These are phyloP conservation scores for Cladobotryum mycophilum DNA, from an alignment of 2,329 filamentous ascomycete genomes.

Conservation along the genomic window DNA sequence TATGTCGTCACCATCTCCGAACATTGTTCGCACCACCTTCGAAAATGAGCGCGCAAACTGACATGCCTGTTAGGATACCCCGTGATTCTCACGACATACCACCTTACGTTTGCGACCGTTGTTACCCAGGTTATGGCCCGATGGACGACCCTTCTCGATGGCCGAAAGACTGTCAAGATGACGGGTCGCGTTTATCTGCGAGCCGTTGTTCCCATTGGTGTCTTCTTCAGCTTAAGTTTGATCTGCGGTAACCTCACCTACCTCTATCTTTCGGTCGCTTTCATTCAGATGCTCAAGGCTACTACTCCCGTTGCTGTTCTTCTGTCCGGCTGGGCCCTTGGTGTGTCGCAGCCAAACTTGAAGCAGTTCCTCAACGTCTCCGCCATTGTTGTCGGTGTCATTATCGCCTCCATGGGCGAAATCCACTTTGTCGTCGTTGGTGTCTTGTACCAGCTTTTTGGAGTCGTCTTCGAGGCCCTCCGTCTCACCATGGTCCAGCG, in stretches of 20 bases:
- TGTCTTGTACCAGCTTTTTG: slow-evolving; percentile 71
- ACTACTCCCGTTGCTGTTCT: slow-evolving; percentile 93
- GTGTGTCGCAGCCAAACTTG: slow-evolving; percentile 75
- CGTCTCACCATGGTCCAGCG: slow-evolving; percentile 80
- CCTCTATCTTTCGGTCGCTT: slow-evolving; percentile 88
- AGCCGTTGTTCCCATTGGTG: slow-evolving; percentile 87
- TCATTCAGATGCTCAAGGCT: slow-evolving; percentile 99
- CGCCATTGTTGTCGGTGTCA: slow-evolving; percentile 87
- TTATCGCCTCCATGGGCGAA: slow-evolving; percentile 92
- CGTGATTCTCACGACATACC: slow-evolving; percentile 90
- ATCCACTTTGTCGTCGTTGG: slow-evolving; percentile 83
- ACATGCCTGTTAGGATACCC: slow-evolving; percentile 48
- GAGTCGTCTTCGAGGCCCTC: slow-evolving; percentile 75
- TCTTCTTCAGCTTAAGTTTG: slow-evolving; percentile 93
- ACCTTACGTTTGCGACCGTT: slow-evolving; percentile 84
- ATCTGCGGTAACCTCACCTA: slow-evolving; percentile 97
- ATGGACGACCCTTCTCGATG: slow-evolving; percentile 84
- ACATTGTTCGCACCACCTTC: not conserved
- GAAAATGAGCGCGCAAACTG: slow-evolving; percentile 8
- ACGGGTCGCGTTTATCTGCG: slow-evolving; percentile 87
- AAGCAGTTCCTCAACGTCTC: slow-evolving; percentile 90
- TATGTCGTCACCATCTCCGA: slow-evolving; percentile 21
- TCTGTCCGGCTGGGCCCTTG: slow-evolving; percentile 80
- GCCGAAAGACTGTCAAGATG: slow-evolving; percentile 95
- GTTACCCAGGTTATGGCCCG: slow-evolving; percentile 92